phyloP scores from a whole-genome alignment of 495 filamentous ascomycete species.

The Trypethelium eluteriae region DNA sequence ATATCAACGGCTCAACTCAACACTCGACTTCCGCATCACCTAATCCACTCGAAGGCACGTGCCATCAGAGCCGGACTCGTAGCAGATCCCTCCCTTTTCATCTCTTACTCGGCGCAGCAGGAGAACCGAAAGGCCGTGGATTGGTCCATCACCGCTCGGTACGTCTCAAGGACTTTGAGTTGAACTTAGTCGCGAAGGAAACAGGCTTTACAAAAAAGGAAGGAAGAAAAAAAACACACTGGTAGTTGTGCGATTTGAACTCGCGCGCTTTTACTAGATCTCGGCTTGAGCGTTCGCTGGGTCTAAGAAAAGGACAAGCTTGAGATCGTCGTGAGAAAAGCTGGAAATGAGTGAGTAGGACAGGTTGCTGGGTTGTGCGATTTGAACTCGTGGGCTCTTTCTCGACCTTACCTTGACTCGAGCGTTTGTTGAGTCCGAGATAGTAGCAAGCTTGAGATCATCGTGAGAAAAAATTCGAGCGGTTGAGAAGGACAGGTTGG shows the following conservation, averaged over 20 bases:
- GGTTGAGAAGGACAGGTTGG: background rate
- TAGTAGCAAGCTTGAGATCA: background rate
- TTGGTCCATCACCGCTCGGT: slow-evolving; percentile 9
- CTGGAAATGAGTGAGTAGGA: background rate
- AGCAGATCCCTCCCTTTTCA: background rate
- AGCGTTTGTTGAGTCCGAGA: background rate
- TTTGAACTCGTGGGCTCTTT: slow-evolving; percentile 2
- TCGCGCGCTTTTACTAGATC: background rate
- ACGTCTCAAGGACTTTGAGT: slow-evolving; percentile 7
- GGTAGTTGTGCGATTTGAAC: background rate
- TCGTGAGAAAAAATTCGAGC: background rate
- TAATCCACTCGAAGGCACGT: slow-evolving; percentile 2
- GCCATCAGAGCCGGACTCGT: slow-evolving; percentile 2
- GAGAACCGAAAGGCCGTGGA: background rate
- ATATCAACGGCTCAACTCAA: background rate
- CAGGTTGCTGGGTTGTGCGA: background rate
- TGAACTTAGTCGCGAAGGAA: background rate
- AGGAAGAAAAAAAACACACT: background rate
- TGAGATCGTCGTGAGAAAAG: background rate
- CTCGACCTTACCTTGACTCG: background rate
- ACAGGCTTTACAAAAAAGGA: background rate
- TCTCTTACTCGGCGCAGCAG: background rate
- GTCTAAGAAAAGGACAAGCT: background rate
- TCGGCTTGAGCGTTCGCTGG: background rate
- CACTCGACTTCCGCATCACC: background rate